phyloP scores from a whole-genome alignment of 2,329 filamentous ascomycete species.

The Diaporthe amygdali region DNA sequence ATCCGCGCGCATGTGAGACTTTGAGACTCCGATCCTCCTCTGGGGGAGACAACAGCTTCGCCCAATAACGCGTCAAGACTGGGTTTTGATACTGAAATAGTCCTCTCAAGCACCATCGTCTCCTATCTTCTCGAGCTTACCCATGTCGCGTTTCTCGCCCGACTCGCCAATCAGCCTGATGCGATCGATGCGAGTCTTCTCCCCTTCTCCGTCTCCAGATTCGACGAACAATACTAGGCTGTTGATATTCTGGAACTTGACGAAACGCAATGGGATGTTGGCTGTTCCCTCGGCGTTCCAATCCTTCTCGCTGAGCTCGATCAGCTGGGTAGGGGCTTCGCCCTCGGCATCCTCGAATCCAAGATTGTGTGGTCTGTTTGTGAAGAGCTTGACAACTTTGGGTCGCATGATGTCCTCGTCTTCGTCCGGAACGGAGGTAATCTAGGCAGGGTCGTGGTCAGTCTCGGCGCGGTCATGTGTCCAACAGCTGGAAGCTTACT shows the following conservation, averaged over 20 bases:
- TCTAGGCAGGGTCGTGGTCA: constrained; percentile 52
- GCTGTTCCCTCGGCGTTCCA: constrained; percentile 84
- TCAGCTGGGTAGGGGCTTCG: constrained; percentile 77
- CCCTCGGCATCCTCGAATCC: constrained; percentile 96
- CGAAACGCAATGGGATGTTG: constrained; percentile 78
- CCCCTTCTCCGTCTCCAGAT: constrained; percentile 80
- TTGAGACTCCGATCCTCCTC: not conserved
- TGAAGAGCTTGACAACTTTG: constrained; percentile 82
- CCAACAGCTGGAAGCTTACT: constrained; percentile 44
- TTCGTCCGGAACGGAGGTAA: constrained; percentile 74
- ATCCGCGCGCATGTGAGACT: not conserved
- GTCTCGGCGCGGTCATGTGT: not conserved
- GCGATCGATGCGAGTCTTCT: constrained; percentile 84
- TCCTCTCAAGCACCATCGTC: constrained; percentile 68
- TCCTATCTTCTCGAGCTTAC: constrained; percentile 93
- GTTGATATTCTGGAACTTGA: constrained; percentile 96
- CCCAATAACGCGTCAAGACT: not conserved
- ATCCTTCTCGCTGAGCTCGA: constrained; percentile 75
- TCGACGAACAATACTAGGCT: constrained; percentile 88
- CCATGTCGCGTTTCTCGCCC: constrained; percentile 90
- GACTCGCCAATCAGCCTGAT: constrained; percentile 84
- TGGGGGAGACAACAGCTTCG: not conserved
- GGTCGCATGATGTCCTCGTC: constrained; percentile 82
- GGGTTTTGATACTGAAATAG: not conserved
- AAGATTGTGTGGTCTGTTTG: constrained; percentile 86